phyloP scores from a whole-genome alignment of 2,329 filamentous ascomycete genomes.

The Aspergillus sclerotialis region DNA sequence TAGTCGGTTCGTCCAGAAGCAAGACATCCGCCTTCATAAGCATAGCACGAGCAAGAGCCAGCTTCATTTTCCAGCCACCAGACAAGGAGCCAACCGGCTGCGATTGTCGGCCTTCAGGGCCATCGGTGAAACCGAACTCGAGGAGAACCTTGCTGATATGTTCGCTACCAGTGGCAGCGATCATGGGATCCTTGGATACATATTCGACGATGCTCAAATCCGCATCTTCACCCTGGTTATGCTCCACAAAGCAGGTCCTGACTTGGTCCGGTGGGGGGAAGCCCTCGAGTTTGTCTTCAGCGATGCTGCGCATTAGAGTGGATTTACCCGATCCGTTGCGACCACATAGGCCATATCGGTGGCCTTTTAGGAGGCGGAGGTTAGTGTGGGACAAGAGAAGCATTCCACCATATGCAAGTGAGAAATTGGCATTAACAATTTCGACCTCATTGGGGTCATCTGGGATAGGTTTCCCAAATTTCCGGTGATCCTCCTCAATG shows the following conservation, averaged over 20 bases:
- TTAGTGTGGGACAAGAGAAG: slow-evolving; percentile 94
- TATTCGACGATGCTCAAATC: slow-evolving; percentile 95
- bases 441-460: slow-evolving; percentile 89
- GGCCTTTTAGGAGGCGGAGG: slow-evolving; percentile 86
- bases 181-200: slow-evolving; percentile 79
- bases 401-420: slow-evolving; percentile 95
- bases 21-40: slow-evolving; percentile 94
- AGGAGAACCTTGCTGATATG: slow-evolving; percentile 76
- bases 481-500: slow-evolving; percentile 76
- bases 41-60: slow-evolving; percentile 93
- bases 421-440: slow-evolving; percentile 97
- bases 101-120: slow-evolving; percentile 79
- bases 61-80: slow-evolving; percentile 99
- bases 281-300: slow-evolving; percentile 90
- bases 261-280: slow-evolving; percentile 90
- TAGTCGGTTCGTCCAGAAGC: slow-evolving; percentile 95
- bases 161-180: slow-evolving; percentile 69
- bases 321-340: slow-evolving; percentile 98
- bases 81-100: slow-evolving; percentile 91
- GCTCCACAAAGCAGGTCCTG: slow-evolving; percentile 95
- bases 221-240: slow-evolving; percentile 97
- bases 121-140: slow-evolving; percentile 89
- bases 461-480: slow-evolving; percentile 74
- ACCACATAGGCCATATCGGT: slow-evolving; percentile 93
- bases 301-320: slow-evolving; percentile 96